Evolutionary conservation across 495 filamentous ascomycete genomes (phyloP), one percentile per base, ranked within the genome.

Genomic region (Mycothermus thermophilus): DNA sequence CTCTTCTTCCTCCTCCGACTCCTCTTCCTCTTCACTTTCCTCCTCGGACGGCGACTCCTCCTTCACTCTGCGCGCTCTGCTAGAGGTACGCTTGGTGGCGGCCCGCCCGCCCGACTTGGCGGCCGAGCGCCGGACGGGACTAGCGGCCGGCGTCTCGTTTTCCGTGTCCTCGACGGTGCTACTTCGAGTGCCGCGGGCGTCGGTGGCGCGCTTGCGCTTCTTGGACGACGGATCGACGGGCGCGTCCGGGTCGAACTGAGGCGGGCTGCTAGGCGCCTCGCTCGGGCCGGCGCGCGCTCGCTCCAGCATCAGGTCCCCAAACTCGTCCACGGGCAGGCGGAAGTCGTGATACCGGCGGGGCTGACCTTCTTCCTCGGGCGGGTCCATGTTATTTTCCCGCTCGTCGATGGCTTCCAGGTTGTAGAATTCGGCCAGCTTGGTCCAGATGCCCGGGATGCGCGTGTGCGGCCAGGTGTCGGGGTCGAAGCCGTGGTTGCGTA

Each of bases 361-460:
- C n/a, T 58, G 48, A 11, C 60, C 60, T 21, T 74, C 68, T 23
- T 67, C 67, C 8, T 74, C 73, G 6, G 70, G 67, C 31, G 79
- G 75, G 32, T 80, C 75, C 40, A 75, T 69, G 34, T 59, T 58
- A 43, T 80, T 76, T 32, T 73, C 90, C 48, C 84, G 74, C 54
- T 92, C 83, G 59, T 97, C 83, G 32, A 95, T 74, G 6, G 77
- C 76, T 38, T 84, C 77, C 27, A 97, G 71, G 52, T 95, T 82
- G 64, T 93, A 97, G 30, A 90, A 71, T 23, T 72, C 73, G 30
- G 68, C 56, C 9, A 97, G 71, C 52, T 96, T 95, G 38, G 66
- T 67, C 90, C 90, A 97, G 34, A 97, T 93, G 7, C 81, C 80
- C 3, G 83, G 75, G 31, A 93, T 83, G 25, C 75, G 76, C 27